Conservation (phyloP, 495 filamentous ascomycete genomes). For the Neurospora intermedia region DNA sequence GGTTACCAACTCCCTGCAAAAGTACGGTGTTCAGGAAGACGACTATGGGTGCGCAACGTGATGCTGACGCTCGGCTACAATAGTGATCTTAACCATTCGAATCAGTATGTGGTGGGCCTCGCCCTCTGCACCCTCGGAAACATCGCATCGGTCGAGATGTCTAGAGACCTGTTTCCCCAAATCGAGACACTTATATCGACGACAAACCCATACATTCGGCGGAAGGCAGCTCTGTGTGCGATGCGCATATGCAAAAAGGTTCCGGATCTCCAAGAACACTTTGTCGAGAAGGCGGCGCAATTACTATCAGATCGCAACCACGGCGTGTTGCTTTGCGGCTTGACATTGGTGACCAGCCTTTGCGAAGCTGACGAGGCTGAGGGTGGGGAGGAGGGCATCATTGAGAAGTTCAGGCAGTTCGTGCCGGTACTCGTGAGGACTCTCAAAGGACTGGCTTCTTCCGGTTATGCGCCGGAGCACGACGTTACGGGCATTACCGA, state of each 20-base stretch:
- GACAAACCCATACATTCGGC: constrained; percentile 90
- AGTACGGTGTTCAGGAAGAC: constrained; percentile 43
- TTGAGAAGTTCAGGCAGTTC: constrained; percentile 82
- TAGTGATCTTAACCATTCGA: constrained; percentile 92
- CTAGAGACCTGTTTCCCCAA: constrained; percentile 92
- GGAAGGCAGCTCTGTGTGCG: constrained; percentile 98
- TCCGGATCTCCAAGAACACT: constrained; percentile 93
- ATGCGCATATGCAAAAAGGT: constrained; percentile 99
- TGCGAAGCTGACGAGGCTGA: constrained; percentile 90
- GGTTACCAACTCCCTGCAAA: constrained; percentile 94
- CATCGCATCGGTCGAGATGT: constrained; percentile 97
- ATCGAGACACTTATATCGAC: constrained; percentile 84
- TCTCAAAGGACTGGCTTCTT: constrained; percentile 81
- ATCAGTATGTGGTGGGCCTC: constrained; percentile 96
- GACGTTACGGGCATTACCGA: constrained; percentile 97
- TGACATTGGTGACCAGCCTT: constrained; percentile 84
- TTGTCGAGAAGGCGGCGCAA: constrained; percentile 82
- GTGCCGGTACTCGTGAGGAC: constrained; percentile 72
- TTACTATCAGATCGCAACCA: constrained; percentile 89
- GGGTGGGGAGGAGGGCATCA: constrained; percentile 71
- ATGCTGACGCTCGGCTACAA: constrained; percentile 21
- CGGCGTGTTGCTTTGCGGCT: constrained; percentile 81
- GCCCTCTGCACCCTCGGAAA: constrained; percentile 93
- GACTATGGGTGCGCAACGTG: background rate
- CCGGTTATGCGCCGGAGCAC: constrained; percentile 95